These are phyloP conservation scores for Fusarium guadeloupense DNA, from an alignment of 2,329 filamentous ascomycete genomes.

Conservation along the genomic window DNA sequence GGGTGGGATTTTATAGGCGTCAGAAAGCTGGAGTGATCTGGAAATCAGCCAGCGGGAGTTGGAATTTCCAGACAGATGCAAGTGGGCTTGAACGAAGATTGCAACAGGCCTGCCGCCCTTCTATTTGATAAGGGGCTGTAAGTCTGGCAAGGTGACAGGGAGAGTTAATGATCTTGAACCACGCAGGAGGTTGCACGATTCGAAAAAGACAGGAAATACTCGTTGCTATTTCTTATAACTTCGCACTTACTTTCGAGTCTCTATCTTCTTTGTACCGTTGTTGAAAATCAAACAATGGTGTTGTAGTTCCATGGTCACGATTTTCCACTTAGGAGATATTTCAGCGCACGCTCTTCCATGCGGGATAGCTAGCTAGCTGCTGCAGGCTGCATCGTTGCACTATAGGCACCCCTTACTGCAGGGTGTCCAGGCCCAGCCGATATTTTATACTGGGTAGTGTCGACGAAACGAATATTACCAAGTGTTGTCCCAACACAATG, in stretches of 20 bases:
- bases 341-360: slow-evolving; percentile 16
- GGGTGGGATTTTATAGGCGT: slow-evolving; percentile 12
- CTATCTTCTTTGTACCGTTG: neutral
- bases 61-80: neutral
- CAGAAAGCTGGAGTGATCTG: slow-evolving; percentile 1
- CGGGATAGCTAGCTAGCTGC: neutral
- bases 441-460: neutral
- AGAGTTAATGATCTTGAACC: neutral
- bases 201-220: neutral
- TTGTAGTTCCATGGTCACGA: slow-evolving; percentile 12
- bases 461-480: neutral
- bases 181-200: neutral
- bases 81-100: neutral
- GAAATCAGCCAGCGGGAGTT: neutral
- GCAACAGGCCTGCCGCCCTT: slow-evolving; percentile 1
- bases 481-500: neutral
- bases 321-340: neutral
- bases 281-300: slow-evolving; percentile 16
- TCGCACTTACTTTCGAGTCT: neutral
- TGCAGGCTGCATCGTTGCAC: neutral
- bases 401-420: neutral
- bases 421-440: neutral
- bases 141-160: neutral
- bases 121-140: neutral
- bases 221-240: neutral